These are phyloP conservation scores for Chlorella sorokiniana DNA, from an alignment of 139 green algal species.

Conservation along the genomic window DNA sequence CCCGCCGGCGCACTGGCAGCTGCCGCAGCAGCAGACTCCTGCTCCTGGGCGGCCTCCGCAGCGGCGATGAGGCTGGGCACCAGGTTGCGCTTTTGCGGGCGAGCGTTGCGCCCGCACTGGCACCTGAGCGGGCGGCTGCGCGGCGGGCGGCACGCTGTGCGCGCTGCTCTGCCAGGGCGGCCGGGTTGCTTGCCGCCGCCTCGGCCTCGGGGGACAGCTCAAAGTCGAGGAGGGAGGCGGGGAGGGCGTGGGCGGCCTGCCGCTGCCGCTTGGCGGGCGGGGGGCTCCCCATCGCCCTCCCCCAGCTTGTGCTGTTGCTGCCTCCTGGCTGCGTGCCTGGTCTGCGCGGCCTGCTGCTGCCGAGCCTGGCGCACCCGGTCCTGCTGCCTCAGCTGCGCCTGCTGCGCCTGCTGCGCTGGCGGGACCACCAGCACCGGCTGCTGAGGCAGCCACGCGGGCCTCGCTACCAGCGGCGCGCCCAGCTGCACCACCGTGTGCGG, in stretches of 20 bases:
- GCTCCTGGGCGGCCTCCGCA: neutral
- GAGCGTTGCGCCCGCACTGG: neutral
- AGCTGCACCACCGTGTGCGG: no score
- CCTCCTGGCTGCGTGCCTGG: neutral
- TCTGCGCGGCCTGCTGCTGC: neutral
- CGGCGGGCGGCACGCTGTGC: neutral
- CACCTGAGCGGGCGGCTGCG: neutral
- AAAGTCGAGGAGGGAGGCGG: neutral
- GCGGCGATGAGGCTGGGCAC: neutral
- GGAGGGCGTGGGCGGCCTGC: neutral
- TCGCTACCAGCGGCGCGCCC: no score
- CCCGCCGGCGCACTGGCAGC: no score
- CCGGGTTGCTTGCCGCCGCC: neutral
- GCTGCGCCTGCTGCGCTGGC: neutral
- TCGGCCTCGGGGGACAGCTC: neutral
- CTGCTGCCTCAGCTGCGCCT: neutral
- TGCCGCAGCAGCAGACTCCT: neutral
- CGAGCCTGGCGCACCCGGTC: neutral
- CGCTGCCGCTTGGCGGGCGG: neutral
- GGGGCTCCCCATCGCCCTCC: no score
- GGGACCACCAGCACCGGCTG: neutral
- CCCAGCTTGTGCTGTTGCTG: neutral
- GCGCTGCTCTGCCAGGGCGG: neutral
- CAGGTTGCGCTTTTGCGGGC: conserved; percentile 3
- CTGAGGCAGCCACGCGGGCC: no score